Evolutionary conservation across 345 rosid species (phyloP).

Genomic region (Ceriops decandra): DNA sequence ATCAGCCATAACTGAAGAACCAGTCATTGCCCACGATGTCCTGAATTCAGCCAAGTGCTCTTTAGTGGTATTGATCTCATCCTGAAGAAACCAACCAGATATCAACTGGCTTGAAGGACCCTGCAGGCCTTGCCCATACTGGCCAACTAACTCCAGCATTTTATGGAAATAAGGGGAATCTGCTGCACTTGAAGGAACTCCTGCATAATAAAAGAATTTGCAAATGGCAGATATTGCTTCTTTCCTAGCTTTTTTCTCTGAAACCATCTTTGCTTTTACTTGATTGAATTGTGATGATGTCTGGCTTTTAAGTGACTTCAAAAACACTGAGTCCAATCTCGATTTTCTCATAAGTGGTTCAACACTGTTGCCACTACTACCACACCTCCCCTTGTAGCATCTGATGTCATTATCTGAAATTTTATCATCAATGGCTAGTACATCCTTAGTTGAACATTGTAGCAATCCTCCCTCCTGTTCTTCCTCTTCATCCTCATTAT

Average conservation of each 20-base stretch:
- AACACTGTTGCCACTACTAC: conserved; percentile 35
- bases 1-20: conserved; percentile 59
- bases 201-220: conserved; percentile 60
- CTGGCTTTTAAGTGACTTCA: conserved; percentile 27
- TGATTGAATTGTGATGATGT: conserved; percentile 26
- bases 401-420: conserved; percentile 43
- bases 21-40: conserved; percentile 50
- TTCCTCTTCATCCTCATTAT: conserved; percentile 51
- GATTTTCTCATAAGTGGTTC: conserved; percentile 50
- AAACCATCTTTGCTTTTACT: conserved; percentile 26
- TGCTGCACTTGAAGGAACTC: conserved; percentile 50
- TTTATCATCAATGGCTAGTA: conserved; percentile 43
- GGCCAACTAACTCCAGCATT: conserved; percentile 61
- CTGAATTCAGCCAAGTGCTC: conserved; percentile 35
- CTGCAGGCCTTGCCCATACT: conserved; percentile 45
- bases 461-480: conserved; percentile 42
- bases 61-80: conserved; percentile 42
- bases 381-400: conserved; percentile 38
- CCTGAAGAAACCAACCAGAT: conserved; percentile 46
- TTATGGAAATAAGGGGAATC: conserved; percentile 51
- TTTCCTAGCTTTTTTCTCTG: conserved; percentile 36
- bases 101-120: conserved; percentile 44
- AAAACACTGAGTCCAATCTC: conserved; percentile 41
- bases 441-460: conserved; percentile 42
- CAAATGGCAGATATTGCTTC: conserved; percentile 55